Evolutionary conservation across 1,139 yeast species (phyloP), one percentile per base, ranked within the genome.

Genomic region (Petasospora rhodanensis): DNA sequence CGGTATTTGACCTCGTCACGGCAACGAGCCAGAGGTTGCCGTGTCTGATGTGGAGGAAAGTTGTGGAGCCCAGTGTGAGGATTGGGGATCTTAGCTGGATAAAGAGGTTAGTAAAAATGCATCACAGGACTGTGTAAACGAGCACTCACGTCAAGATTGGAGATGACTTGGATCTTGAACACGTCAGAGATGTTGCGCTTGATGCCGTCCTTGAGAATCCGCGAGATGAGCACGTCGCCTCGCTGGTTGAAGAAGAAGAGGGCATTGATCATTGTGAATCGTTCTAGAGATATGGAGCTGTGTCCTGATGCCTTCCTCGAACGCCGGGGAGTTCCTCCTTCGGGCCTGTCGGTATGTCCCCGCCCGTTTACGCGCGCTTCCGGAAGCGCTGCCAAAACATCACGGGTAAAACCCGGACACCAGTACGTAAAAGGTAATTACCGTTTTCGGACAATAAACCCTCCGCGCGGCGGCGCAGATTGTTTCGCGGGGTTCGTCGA

Each of bases 61-160:
- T 82, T 0, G 97, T 91, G 1, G 95, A 84, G 3, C 98, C 98
- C 26, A 91, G 61, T 0, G 97, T 91, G 35, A 89, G 62, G 6
- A 91, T 79, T 0, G 98, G 98, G 3, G 94, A 80, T 43, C 83
- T 68, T 19, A 67, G 62, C 49, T 71, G 18, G 7, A 5, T 4
- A 9, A 11, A n/a, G 2, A 6, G 9, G 39, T 35, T 23, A 37
- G 40, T 31, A 33, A 7, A 32, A n/a, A 36, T 6, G 35, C 35
- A 16, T n/a, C n/a, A n/a, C n/a, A n/a, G n/a, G n/a, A n/a, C n/a
- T n/a, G n/a, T n/a, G n/a, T n/a, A 6, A 4, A 18, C 10, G 11
- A 3, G 24, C 22, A 41, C 49, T 20, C 35, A 62, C 64, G 35
- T 73, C 78, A 7, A 69, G 58, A 42, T 72, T 73, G 34, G 85